Percentiles rank a stretch among this genome's conserved stretches.
Evolutionary conservation across 495 filamentous ascomycete genomes (phyloP).

Genomic region (Tuber calosporum): DNA sequence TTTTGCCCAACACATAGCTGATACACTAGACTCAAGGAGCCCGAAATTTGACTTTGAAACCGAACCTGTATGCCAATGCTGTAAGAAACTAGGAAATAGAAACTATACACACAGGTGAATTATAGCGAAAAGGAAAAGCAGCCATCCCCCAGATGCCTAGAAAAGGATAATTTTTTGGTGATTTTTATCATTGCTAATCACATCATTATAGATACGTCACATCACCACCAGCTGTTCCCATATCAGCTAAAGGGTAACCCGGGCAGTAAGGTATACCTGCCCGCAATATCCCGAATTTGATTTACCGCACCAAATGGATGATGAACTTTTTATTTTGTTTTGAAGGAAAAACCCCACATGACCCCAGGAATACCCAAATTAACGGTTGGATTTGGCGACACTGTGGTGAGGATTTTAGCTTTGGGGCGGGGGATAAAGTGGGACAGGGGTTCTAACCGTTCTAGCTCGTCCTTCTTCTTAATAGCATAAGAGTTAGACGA

Average conservation of each 20-base stretch:
- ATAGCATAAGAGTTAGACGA: conserved; percentile 99
- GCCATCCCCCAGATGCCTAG: not conserved
- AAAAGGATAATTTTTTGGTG: not conserved
- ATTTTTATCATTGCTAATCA: not conserved
- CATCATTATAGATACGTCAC: conserved; percentile 1
- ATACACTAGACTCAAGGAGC: not conserved
- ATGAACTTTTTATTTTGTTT: conserved; percentile 3
- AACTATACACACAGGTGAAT: not conserved
- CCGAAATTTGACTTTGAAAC: not conserved
- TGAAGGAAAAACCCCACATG: not conserved
- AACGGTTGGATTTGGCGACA: conserved; percentile 99
- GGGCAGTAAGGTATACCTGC: not conserved
- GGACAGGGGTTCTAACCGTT: conserved; percentile 48
- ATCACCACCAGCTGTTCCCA: not conserved
- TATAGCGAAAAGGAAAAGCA: not conserved
- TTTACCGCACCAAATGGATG: not conserved
- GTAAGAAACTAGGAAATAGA: not conserved
- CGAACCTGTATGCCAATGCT: not conserved
- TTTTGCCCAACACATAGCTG: not conserved
- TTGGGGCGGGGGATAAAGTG: not conserved
- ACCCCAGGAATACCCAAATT: conserved; percentile 42
- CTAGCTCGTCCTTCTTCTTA: conserved; percentile 99
- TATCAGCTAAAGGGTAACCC: not conserved
- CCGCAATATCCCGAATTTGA: not conserved
- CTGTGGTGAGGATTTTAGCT: conserved; percentile 42